Evolutionary conservation across 345 rosid species (phyloP), one percentile per base, ranked within the genome.

Genomic region (Gossypium anomalum): DNA sequence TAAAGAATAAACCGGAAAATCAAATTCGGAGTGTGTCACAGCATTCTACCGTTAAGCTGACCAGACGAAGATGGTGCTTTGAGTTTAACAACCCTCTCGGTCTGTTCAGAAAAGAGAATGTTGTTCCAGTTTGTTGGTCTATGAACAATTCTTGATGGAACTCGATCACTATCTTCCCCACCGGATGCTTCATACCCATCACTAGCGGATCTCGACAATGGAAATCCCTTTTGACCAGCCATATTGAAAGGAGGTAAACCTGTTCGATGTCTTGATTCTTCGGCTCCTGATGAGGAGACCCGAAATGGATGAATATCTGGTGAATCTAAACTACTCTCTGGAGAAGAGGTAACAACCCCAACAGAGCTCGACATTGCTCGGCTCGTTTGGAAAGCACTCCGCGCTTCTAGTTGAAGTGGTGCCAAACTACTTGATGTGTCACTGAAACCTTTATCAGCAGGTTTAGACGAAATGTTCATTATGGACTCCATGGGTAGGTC

Each of bases 111-210:
- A 49, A 84, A 80, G 53, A 86, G 85, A 63, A 85, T 77, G 74
- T 80, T 86, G 53, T 78, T 86, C 95, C 92, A 87, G 86, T 86
- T 85, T n/a, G 82, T 76, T 27, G 96, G 83, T 77, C 89, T 90
- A 60, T 91, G 88, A 58, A 85, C 82, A 69, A 81, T 80, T 81
- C 99, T 86, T 15, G 90, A 83, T 76, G 99, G 92, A 79, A 91
- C 92, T 76, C 89, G 86, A 77, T 93, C 99, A 22, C 99, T 95
- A 73, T 95, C 99, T 83, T 95, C 99, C 38, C 99, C 99, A 29
- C 97, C 96, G 19, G 99, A 95, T 12, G 99, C 96, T 81, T 95
- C 99, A 27, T 93, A 93, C 7, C 96, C 99, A 71, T 95, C 97
- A 72, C 97, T 95, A 65, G 93, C 84, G 38, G 99, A 93, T 80